These are phyloP conservation scores for Hypoxylon subgilvum DNA, from an alignment of 495 filamentous ascomycete species.

Conservation along the genomic window DNA sequence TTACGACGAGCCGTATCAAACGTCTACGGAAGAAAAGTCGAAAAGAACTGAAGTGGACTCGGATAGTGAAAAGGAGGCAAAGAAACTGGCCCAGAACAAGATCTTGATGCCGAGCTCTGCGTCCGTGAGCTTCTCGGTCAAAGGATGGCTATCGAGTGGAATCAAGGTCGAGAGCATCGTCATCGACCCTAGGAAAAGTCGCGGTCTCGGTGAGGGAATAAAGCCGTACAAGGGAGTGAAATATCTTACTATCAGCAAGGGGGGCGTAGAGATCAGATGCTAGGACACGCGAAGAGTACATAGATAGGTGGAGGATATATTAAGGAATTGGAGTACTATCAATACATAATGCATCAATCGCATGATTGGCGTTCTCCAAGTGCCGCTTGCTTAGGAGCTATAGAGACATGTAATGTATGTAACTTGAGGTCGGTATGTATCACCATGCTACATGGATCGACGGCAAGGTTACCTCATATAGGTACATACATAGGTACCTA, in stretches of 20 bases:
- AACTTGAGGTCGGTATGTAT: no score
- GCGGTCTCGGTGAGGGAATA: constrained; percentile 83
- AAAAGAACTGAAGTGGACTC: constrained; percentile 50
- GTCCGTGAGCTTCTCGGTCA: constrained; percentile 85
- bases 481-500: no score
- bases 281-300: constrained; percentile 35
- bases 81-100: constrained; percentile 71
- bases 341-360: constrained; percentile 6
- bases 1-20: constrained; percentile 67
- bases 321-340: constrained; percentile 13
- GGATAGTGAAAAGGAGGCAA: constrained; percentile 53
- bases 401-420: no score
- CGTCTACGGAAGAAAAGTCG: constrained; percentile 39
- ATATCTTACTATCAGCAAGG: constrained; percentile 87
- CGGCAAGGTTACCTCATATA: no score
- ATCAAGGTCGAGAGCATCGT: constrained; percentile 89
- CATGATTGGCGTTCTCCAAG: constrained; percentile 37
- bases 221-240: constrained; percentile 99
- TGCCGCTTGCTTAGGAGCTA: constrained; percentile 1
- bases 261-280: constrained; percentile 81
- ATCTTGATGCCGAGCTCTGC: constrained; percentile 90
- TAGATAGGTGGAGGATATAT: constrained; percentile 25
- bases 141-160: constrained; percentile 93
- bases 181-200: constrained; percentile 83
- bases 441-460: constrained; percentile 19